These are phyloP conservation scores for Juncus effusus DNA, from an alignment of 176 grass and related monocot species.

Conservation along the genomic window DNA sequence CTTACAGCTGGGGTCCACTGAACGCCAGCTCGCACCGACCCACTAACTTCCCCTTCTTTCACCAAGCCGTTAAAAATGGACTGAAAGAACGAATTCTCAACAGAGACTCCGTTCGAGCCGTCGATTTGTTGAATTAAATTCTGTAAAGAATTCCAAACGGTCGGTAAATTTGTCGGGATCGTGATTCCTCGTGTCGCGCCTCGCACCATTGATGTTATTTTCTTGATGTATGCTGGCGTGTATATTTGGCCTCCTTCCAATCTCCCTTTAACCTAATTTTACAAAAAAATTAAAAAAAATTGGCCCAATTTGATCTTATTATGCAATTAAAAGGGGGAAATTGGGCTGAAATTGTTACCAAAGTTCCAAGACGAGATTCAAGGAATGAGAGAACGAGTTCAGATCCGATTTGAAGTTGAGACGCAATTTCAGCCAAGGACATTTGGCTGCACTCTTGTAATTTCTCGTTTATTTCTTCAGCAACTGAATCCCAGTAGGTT, in stretches of 20 bases:
- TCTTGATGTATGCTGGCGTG: slow-evolving; percentile 81
- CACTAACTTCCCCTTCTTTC: too few species aligned
- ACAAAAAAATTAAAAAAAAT: neutral
- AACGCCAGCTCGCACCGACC: slow-evolving; percentile 72
- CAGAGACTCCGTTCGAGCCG: slow-evolving; percentile 71
- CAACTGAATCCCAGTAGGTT: slow-evolving; percentile 87
- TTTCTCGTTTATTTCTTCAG: slow-evolving; percentile 91
- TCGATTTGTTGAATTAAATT: slow-evolving; percentile 90
- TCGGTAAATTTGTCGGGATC: slow-evolving; percentile 76
- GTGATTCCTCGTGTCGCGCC: slow-evolving; percentile 88
- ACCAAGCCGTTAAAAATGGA: slow-evolving; percentile 89
- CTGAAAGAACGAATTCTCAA: slow-evolving; percentile 88
- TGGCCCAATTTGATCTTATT: neutral
- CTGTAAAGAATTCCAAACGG: slow-evolving; percentile 91
- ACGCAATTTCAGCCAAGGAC: slow-evolving; percentile 85
- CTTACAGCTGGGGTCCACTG: slow-evolving; percentile 98
- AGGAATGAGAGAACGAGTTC: slow-evolving; percentile 72
- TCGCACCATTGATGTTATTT: slow-evolving; percentile 88
- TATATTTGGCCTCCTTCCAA: slow-evolving; percentile 94
- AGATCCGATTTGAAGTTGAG: slow-evolving; percentile 80
- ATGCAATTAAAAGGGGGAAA: neutral
- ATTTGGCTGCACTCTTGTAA: slow-evolving; percentile 90
- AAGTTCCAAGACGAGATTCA: slow-evolving; percentile 76
- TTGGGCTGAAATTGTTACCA: slow-evolving; percentile 29
- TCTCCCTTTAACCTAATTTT: slow-evolving; percentile 77